Conservation (phyloP, 2,329 filamentous ascomycete genomes). For the Aaosphaeria arxii region DNA sequence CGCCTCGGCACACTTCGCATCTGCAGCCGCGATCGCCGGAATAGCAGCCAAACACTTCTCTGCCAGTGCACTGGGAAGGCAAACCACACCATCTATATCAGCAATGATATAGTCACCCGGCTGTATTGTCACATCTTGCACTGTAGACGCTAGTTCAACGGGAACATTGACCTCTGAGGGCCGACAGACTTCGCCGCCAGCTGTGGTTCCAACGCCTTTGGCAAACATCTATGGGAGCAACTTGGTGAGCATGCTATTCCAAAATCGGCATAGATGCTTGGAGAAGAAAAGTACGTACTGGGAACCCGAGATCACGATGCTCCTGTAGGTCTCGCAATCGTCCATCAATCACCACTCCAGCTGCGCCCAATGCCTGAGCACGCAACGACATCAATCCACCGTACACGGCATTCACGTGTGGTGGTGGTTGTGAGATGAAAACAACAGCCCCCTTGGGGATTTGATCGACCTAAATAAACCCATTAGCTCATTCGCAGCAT, state of each 20-base stretch:
- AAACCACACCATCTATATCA: background rate
- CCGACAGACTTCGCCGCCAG: background rate
- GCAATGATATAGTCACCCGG: background rate
- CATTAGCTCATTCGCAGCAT: too few relatives aligned
- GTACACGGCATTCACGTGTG: constrained; percentile 47
- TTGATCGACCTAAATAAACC: background rate
- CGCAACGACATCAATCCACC: constrained; percentile 54
- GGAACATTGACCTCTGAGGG: background rate
- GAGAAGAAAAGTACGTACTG: constrained; percentile 9
- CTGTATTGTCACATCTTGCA: background rate
- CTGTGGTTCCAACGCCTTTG: background rate
- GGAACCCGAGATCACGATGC: constrained; percentile 49
- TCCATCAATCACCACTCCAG: constrained; percentile 52
- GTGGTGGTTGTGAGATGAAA: background rate
- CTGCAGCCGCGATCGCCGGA: background rate
- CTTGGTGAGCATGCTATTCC: too few relatives aligned
- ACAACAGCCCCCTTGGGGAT: background rate
- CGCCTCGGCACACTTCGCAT: background rate
- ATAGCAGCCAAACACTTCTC: background rate
- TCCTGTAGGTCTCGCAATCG: constrained; percentile 53
- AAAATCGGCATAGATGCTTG: too few relatives aligned
- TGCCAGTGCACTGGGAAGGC: background rate
- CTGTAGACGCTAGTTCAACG: background rate
- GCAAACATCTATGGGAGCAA: constrained; percentile 16
- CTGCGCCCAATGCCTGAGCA: constrained; percentile 45